These are phyloP conservation scores for Spathaspora gorwiae DNA, from an alignment of 805 yeast genomes.

Conservation along the genomic window DNA sequence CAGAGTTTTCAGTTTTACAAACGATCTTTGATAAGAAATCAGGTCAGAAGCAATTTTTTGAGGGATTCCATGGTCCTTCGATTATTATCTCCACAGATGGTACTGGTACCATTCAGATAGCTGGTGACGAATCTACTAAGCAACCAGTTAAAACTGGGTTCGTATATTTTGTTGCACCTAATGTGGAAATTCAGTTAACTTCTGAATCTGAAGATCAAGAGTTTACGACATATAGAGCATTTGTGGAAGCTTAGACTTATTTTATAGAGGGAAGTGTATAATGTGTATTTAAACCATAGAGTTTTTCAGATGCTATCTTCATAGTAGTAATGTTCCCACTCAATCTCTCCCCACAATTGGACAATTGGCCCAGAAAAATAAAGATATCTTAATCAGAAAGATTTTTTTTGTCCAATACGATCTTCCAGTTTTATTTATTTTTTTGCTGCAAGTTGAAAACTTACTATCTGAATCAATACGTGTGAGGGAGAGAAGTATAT, in stretches of 20 bases:
- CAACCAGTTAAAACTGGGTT: conserved; percentile 58
- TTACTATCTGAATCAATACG: no score
- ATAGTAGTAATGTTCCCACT: not conserved
- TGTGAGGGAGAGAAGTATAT: no score
- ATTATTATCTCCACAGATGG: conserved; percentile 83
- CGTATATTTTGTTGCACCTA: conserved; percentile 83
- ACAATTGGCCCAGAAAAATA: not conserved
- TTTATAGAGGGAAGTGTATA: no score
- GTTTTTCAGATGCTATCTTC: no score
- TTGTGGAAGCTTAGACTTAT: conserved; percentile 54
- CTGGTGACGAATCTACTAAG: conserved; percentile 23
- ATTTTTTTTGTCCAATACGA: no score
- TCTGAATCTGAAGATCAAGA: conserved; percentile 40
- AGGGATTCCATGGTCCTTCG: conserved; percentile 79
- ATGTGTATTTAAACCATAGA: no score
- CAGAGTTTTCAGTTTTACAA: conserved; percentile 91
- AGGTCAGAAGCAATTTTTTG: conserved; percentile 50
- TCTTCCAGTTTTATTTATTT: no score
- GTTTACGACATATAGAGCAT: conserved; percentile 87
- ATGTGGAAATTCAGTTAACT: conserved; percentile 55
- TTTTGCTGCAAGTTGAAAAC: no score
- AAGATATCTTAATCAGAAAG: no score
- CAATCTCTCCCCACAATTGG: not conserved
- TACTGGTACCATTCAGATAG: conserved; percentile 51
- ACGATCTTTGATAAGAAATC: conserved; percentile 51